A percentile compares a stretch with the other conserved stretches of the same genome.
Conservation (phyloP, 768 basidiomycete species). For the Termitomyces sp. region DNA sequence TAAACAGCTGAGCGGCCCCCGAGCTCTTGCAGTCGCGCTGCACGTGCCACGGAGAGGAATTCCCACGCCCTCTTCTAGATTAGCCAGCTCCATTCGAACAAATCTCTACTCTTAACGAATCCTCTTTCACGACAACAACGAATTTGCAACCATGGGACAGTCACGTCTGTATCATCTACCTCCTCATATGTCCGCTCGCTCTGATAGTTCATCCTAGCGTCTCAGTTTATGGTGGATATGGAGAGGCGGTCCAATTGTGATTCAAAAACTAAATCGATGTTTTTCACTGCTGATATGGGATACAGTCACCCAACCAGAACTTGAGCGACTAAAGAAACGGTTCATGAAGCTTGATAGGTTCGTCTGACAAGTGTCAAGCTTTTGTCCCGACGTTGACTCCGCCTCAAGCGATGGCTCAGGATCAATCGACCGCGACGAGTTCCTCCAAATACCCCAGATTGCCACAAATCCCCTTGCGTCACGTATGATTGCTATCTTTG, state of each 20-base stretch:
- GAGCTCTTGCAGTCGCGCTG: background rate
- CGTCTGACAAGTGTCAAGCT: background rate
- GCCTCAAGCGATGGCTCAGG: slow-evolving; percentile 85
- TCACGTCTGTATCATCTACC: slow-evolving; percentile 50
- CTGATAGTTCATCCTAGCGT: slow-evolving; percentile 40
- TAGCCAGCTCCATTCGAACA: background rate
- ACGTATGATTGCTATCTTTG: slow-evolving; percentile 99
- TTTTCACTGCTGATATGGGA: slow-evolving; percentile 4
- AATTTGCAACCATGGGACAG: slow-evolving; percentile 54
- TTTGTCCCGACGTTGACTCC: background rate
- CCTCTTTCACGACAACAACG: background rate
- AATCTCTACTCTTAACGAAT: background rate
- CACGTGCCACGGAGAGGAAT: background rate
- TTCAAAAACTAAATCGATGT: slow-evolving; percentile 24
- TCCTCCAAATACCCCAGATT: slow-evolving; percentile 97
- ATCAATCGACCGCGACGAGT: slow-evolving; percentile 97
- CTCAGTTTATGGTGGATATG: slow-evolving; percentile 98
- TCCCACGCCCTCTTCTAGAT: slow-evolving; percentile 7
- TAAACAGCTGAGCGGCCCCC: background rate
- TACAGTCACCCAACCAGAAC: slow-evolving; percentile 88
- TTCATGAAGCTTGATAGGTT: slow-evolving; percentile 99
- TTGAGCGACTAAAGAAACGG: slow-evolving; percentile 95
- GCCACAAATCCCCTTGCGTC: slow-evolving; percentile 95
- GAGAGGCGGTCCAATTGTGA: slow-evolving; percentile 95
- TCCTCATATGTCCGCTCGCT: background rate